A percentile compares a stretch with the other conserved stretches of the same genome.
phyloP scores from a whole-genome alignment of 2,329 filamentous ascomycete genomes.

The Cordyceps javanica region DNA sequence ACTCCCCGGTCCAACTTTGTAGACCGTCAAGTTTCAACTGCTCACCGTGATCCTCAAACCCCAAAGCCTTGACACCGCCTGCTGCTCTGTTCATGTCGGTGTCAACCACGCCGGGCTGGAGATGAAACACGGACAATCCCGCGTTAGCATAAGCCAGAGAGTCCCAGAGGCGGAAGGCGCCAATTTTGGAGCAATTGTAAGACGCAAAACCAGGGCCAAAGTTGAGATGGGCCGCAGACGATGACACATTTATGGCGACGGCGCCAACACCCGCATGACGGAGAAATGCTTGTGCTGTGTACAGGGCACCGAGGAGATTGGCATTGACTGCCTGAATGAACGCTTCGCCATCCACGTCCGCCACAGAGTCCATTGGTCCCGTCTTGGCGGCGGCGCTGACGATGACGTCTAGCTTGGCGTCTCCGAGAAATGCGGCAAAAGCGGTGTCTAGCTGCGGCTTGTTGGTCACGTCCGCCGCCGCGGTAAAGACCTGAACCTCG shows the following conservation, averaged over 20 bases:
- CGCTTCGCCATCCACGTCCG: constrained; percentile 16
- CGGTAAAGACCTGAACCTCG: constrained; percentile 11
- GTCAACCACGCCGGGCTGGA: constrained; percentile 37
- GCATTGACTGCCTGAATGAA: constrained; percentile 23
- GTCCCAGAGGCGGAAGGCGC: constrained; percentile 35
- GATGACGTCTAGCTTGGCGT: constrained; percentile 21
- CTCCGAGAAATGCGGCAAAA: constrained; percentile 1
- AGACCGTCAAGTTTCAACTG: too few relatives aligned
- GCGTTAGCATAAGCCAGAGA: constrained; percentile 35
- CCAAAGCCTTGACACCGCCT: background rate
- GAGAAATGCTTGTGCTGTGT: constrained; percentile 18
- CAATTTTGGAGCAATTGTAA: constrained; percentile 39
- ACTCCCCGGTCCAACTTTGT: too few relatives aligned
- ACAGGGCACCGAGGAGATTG: constrained; percentile 20
- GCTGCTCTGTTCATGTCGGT: constrained; percentile 20
- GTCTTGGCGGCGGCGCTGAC: constrained; percentile 23
- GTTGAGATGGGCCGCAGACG: constrained; percentile 16
- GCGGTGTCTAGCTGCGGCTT: constrained; percentile 9
- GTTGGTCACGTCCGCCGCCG: constrained; percentile 16
- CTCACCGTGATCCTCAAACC: constrained; percentile 8
- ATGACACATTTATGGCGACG: constrained; percentile 20
- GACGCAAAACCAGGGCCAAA: constrained; percentile 22
- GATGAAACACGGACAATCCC: constrained; percentile 30
- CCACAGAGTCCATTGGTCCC: constrained; percentile 12
- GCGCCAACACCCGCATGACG: constrained; percentile 14